Evolutionary conservation across 176 grass and related monocot genomes (phyloP), one percentile per base, ranked within the genome.

Genomic region (Eleusine coracana): DNA sequence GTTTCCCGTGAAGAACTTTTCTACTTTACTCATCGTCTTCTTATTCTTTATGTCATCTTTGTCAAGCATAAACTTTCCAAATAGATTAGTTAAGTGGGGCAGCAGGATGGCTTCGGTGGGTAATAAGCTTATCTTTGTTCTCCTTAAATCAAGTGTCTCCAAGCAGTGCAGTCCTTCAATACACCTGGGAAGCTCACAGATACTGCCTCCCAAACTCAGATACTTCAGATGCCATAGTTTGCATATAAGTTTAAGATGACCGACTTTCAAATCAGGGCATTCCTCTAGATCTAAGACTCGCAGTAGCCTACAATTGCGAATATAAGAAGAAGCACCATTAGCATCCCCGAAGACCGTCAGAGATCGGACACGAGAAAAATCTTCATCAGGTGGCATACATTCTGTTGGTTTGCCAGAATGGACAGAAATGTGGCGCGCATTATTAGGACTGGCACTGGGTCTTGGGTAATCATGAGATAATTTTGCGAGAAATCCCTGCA

Each of bases 81-180:
- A 87, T 41, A 87, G 44, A 21, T 83, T 73, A 54, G 58, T 50
- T 64, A 87, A 55, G 73, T 87, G 86, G 20, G 79, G 73, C 0
- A 83, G 66, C 45, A 44, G 17, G 3, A 83, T 8, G 8, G 7
- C 23, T 62, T 71, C 73, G 0, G 31, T 44, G 2, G 86, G 86
- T 44, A 87, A 17, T 44, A 25, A 21, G 16, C 62, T 9, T 36
- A 87, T 77, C 10, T 72, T 25, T 0, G 86, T 87, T 45, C 55
- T 82, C 55, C 86, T 77, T 17, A 83, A 42, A 64, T 83, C 86
- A 44, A 87, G 73, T 44, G 86, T 87, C 66, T 77, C 73, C 13
- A 82, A 54, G 48, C 73, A 83, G 15, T 82, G 86, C 2, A 87
- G 7, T 12, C 36, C 58, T 64, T 60, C 55, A 18, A 71, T 72